phyloP scores from a whole-genome alignment of 108 stramenopile species.

The Nannochloropsis salina region DNA sequence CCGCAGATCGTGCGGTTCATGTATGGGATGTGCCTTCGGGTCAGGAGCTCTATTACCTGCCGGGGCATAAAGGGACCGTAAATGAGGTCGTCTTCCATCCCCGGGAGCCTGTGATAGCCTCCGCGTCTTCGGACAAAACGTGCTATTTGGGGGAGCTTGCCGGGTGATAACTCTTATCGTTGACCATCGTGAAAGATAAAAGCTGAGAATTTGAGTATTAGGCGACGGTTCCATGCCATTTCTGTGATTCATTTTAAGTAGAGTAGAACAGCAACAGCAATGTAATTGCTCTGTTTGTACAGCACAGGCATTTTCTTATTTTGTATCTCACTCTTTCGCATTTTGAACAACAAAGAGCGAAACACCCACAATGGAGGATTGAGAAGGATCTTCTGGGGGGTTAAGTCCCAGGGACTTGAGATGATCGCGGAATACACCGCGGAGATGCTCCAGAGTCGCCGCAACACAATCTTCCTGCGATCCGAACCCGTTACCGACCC shows the following conservation, averaged over 20 bases:
- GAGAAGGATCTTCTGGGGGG: not conserved
- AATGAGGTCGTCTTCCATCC: constrained; percentile 63
- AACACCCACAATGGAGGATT: not conserved
- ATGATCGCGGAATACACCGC: not conserved
- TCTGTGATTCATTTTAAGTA: too few species aligned
- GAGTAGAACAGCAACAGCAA: too few species aligned
- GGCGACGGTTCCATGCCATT: too few species aligned
- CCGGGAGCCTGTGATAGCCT: constrained; percentile 42
- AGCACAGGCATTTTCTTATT: not conserved
- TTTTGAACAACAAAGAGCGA: not conserved
- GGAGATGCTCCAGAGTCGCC: not conserved
- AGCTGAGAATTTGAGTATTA: not conserved
- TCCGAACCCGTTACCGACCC: not conserved
- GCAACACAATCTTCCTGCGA: not conserved
- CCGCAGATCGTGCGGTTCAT: constrained; percentile 73
- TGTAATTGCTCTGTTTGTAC: too few species aligned
- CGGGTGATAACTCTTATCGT: not conserved
- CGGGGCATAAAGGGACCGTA: constrained; percentile 76
- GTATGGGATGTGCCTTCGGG: constrained; percentile 74
- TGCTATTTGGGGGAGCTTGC: constrained; percentile 47
- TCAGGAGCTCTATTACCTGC: constrained; percentile 72
- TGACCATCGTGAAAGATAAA: not conserved
- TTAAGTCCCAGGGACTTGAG: not conserved
- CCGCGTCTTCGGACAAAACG: constrained; percentile 43
- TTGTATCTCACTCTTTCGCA: not conserved